Evolutionary conservation across 345 rosid genomes (phyloP).

Genomic region (Corchorus capsularis): DNA sequence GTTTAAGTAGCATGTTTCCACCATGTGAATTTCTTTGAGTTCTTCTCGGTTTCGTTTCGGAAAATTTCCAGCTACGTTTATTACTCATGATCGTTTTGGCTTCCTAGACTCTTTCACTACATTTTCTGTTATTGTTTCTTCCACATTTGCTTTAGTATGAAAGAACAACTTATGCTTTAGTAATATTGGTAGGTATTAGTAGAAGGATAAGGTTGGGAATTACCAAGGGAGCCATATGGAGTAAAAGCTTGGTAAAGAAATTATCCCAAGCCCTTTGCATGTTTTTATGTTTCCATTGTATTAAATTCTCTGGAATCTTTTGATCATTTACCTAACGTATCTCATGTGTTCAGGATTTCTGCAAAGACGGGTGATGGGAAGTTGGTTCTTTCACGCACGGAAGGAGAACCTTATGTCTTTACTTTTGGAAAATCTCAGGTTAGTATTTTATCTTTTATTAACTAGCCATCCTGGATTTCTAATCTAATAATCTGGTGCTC

Average conservation of each 20-base stretch:
- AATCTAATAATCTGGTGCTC: background rate
- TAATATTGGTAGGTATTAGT: background rate
- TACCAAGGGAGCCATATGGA: slow-evolving; percentile 94
- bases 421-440: slow-evolving; percentile 97
- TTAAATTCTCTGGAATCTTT: slow-evolving; percentile 10
- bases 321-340: slow-evolving; percentile 16
- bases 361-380: slow-evolving; percentile 77
- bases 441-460: slow-evolving; percentile 22
- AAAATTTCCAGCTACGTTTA: too few relatives aligned
- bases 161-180: background rate
- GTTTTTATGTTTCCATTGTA: slow-evolving; percentile 14
- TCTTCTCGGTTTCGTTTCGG: too few relatives aligned
- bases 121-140: background rate
- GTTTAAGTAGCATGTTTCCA: too few relatives aligned
- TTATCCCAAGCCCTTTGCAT: slow-evolving; percentile 19
- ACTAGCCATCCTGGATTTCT: slow-evolving; percentile 2
- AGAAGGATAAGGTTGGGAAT: slow-evolving; percentile 96
- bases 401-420: slow-evolving; percentile 79
- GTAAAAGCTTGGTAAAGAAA: slow-evolving; percentile 71
- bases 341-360: slow-evolving; percentile 58
- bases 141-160: background rate
- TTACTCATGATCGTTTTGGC: background rate
- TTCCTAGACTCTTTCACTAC: background rate
- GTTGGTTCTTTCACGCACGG: slow-evolving; percentile 50
- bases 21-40: too few relatives aligned